A percentile compares a stretch with the other conserved stretches of the same genome.
Evolutionary conservation across 2,329 filamentous ascomycete genomes (phyloP).

Genomic region (Trichoderma simmonsii): DNA sequence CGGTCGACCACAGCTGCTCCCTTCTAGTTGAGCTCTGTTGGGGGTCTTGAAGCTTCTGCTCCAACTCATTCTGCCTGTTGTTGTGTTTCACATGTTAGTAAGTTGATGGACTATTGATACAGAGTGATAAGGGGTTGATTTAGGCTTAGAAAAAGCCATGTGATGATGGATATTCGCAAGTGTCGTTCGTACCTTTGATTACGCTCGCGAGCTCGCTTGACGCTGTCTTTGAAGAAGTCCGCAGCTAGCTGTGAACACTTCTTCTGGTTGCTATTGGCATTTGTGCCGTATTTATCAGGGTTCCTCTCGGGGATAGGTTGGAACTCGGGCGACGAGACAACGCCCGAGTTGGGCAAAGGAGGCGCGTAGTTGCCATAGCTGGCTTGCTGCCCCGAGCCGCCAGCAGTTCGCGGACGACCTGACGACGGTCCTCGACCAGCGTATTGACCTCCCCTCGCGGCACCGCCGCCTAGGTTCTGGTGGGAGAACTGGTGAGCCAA

Average conservation of each 20-base stretch:
- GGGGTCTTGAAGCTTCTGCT: conserved; percentile 77
- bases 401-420: conserved; percentile 81
- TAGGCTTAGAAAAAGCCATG: background rate
- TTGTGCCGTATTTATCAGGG: conserved; percentile 70
- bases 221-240: conserved; percentile 98
- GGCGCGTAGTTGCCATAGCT: conserved; percentile 66
- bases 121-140: background rate
- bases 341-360: conserved; percentile 59
- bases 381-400: conserved; percentile 60
- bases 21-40: conserved; percentile 72
- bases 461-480: conserved; percentile 82
- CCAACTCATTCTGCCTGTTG: conserved; percentile 82
- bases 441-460: conserved; percentile 67
- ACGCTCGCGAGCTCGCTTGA: conserved; percentile 89
- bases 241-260: conserved; percentile 69
- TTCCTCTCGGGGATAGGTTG: conserved; percentile 79
- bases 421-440: conserved; percentile 63
- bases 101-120: background rate
- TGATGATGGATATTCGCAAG: background rate
- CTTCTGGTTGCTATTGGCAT: conserved; percentile 67
- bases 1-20: conserved; percentile 78
- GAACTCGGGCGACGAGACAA: conserved; percentile 67
- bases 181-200: conserved; percentile 72
- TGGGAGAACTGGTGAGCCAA: conserved; percentile 95
- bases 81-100: background rate